Evolutionary conservation across 176 grass and related monocot genomes (phyloP).

Genomic region (Miscanthus lutarioriparius): DNA sequence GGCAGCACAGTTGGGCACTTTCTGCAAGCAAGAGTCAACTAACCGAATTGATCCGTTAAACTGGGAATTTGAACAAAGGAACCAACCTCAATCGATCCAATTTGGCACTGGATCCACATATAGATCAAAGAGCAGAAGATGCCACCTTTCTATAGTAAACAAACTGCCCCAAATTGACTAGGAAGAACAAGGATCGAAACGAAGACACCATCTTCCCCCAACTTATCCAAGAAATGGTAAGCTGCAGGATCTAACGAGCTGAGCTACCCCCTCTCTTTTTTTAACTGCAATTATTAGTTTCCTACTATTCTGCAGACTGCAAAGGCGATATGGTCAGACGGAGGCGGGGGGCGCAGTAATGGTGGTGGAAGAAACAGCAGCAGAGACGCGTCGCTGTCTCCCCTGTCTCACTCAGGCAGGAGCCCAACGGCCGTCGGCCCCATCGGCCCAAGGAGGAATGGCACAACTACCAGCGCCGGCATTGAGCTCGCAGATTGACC

Average conservation of each 20-base stretch:
- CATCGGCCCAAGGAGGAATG: constrained; percentile 39
- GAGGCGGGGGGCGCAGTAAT: constrained; percentile 33
- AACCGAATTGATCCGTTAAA: not conserved
- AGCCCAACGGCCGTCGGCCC: not conserved
- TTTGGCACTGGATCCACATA: constrained; percentile 15
- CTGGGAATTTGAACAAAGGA: constrained; percentile 7
- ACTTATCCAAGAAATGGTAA: constrained; percentile 32
- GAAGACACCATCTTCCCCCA: constrained; percentile 1
- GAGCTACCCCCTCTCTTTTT: not conserved
- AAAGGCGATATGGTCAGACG: constrained; percentile 28
- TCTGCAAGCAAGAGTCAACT: not conserved
- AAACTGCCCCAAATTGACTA: constrained; percentile 13
- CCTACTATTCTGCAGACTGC: constrained; percentile 19
- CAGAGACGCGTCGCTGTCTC: constrained; percentile 37
- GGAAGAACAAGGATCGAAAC: not conserved
- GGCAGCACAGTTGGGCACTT: constrained; percentile 13
- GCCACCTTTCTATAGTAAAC: constrained; percentile 17
- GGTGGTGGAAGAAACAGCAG: constrained; percentile 40
- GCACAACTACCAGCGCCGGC: constrained; percentile 51
- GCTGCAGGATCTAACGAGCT: not conserved
- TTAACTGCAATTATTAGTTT: constrained; percentile 11
- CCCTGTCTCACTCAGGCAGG: constrained; percentile 38
- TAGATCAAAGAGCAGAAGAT: constrained; percentile 26
- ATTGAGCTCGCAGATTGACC: constrained; percentile 47
- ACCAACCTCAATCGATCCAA: constrained; percentile 1